These are phyloP conservation scores for Leccinum broughii DNA, from an alignment of 768 basidiomycete species.

Conservation along the genomic window DNA sequence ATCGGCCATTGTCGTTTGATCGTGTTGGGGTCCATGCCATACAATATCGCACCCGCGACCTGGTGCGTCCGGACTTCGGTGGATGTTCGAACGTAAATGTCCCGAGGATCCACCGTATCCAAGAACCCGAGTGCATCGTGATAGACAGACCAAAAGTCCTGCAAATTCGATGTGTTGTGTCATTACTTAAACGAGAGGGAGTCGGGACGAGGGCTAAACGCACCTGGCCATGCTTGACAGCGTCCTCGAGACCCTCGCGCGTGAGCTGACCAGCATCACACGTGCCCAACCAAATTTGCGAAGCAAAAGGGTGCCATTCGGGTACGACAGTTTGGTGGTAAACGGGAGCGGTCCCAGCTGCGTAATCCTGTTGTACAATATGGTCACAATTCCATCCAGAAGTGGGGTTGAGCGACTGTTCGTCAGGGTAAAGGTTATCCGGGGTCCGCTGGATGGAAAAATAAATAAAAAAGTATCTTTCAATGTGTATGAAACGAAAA, in stretches of 20 bases:
- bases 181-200: not conserved
- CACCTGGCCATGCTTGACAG: conserved; percentile 42
- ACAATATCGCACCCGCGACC: conserved; percentile 45
- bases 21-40: conserved; percentile 44
- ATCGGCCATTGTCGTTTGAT: conserved; percentile 38
- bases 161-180: not conserved
- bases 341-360: conserved; percentile 36
- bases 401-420: conserved; percentile 40
- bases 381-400: conserved; percentile 43
- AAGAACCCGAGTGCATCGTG: conserved; percentile 38
- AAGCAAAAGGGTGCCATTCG: conserved; percentile 44
- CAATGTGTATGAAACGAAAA: not conserved
- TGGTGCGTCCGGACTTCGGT: conserved; percentile 49
- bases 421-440: conserved; percentile 48
- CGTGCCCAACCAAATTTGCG: conserved; percentile 47
- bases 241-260: conserved; percentile 42
- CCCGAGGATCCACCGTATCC: conserved; percentile 32
- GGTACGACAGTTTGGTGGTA: conserved; percentile 42
- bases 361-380: conserved; percentile 41
- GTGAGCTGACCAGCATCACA: conserved; percentile 52
- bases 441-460: conserved; percentile 41
- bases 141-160: conserved; percentile 53
- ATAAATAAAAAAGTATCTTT: not conserved
- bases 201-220: not conserved
- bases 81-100: conserved; percentile 46